Conservation (phyloP, 345 rosid genomes). For the Dovyalis caffra region DNA sequence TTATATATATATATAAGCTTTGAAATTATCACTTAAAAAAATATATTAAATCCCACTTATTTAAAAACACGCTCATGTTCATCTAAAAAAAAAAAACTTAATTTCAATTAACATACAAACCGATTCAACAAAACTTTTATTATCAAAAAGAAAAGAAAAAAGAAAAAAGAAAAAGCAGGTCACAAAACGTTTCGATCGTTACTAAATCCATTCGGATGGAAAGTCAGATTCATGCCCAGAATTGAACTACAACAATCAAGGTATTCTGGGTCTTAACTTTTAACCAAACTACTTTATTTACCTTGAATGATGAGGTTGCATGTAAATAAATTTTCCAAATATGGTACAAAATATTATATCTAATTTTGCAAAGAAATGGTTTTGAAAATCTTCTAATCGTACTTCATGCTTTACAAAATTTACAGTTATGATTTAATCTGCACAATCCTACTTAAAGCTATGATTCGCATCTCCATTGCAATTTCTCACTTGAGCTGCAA, state of each 20-base stretch:
- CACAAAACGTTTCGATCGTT: neutral
- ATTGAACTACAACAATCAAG: neutral
- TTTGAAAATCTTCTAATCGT: neutral
- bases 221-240: neutral
- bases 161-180: neutral
- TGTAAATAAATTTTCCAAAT: neutral
- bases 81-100: too few relatives aligned
- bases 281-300: neutral
- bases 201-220: neutral
- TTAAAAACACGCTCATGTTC: too few relatives aligned
- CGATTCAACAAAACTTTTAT: too few relatives aligned
- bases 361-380: too few relatives aligned
- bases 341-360: neutral
- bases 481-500: neutral
- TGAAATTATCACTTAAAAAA: too few relatives aligned
- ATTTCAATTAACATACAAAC: too few relatives aligned
- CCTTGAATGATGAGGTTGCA: neutral
- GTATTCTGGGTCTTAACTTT: neutral
- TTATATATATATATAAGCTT: too few relatives aligned
- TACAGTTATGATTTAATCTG: neutral
- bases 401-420: neutral
- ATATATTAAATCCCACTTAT: too few relatives aligned
- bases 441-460: neutral
- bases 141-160: too few relatives aligned
- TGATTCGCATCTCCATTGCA: neutral